Base-by-base conservation (phyloP, 768 basidiomycete genomes). In the Kwoniella sp. region DNA sequence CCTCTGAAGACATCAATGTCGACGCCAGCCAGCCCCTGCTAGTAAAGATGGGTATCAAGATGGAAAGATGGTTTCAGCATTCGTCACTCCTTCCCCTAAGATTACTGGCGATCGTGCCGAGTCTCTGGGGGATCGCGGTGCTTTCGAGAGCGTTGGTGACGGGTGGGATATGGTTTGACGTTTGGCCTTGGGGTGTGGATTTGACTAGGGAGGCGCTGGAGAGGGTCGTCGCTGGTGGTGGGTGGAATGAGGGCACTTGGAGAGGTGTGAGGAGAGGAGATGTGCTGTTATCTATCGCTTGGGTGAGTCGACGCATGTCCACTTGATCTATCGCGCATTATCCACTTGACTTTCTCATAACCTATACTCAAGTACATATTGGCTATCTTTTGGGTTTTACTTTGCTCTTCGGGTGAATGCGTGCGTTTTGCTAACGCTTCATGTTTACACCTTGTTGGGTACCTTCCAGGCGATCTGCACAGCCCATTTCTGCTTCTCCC, bases 401-500 rank as follows among this genome's bases (percentile, higher is more conserved):
- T n/a, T n/a, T n/a, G n/a, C n/a, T n/a, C n/a, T n/a, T n/a, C n/a
- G n/a, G n/a, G n/a, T n/a, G n/a, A n/a, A n/a, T n/a, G n/a, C n/a
- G n/a, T n/a, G n/a, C n/a, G n/a, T n/a, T n/a, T 47, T 47, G 46
- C 53, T 40, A 33, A 40, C 33, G 2, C 33, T 22, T 7, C 6
- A 25, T 17, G 27, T 22, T 7, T 8, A 25, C 26, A 48, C 12
- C 33, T n/a, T 50, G 29, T n/a, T 12, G 47, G n/a, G n/a, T 5
- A 33, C 33, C 33, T 17, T 9, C 5, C 67, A 92, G 91, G 85
- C 90, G 1, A 80, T 91, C 24, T 82, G 93, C 6, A 95, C 93
- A 15, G 94, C 90, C 22, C 88, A 90, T 76, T 93, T 95, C 79
- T 95, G 92, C 67, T 88, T 94, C 67, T 82, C 83, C 47, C 84